phyloP scores from a whole-genome alignment of 2,329 filamentous ascomycete genomes.

The Fusarium liriodendri region DNA sequence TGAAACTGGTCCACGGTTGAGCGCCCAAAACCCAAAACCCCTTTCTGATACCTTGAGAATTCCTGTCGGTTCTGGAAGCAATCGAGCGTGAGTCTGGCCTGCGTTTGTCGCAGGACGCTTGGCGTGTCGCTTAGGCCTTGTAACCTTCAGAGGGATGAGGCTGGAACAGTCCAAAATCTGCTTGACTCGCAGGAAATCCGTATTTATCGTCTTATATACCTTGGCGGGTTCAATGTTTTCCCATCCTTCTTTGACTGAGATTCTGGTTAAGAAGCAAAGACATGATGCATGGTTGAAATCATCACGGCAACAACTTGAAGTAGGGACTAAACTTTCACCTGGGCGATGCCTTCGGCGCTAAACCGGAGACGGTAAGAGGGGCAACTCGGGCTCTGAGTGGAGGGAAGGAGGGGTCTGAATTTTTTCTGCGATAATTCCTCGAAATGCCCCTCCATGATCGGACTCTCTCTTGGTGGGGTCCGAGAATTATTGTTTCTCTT shows the following conservation, averaged over 20 bases:
- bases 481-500: conserved; percentile 21
- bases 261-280: neutral
- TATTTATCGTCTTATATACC: neutral
- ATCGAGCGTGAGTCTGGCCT: neutral
- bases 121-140: conserved; percentile 4
- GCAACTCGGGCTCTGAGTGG: conserved; percentile 36
- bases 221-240: no score
- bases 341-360: conserved; percentile 34
- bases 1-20: conserved; percentile 9
- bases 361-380: conserved; percentile 47
- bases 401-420: conserved; percentile 36
- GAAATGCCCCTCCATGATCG: conserved; percentile 40
- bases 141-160: conserved; percentile 20
- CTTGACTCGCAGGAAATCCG: neutral
- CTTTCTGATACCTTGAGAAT: neutral
- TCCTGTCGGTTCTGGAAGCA: conserved; percentile 16
- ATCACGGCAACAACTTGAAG: neutral
- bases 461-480: conserved; percentile 37
- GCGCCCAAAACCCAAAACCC: conserved; percentile 2
- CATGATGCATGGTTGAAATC: neutral
- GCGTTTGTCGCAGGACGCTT: conserved; percentile 10
- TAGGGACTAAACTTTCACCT: neutral
- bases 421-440: conserved; percentile 42
- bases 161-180: neutral
- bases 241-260: neutral